These are phyloP conservation scores for Dendrobium nobile DNA, from an alignment of 106 monocot species.

Conservation along the genomic window DNA sequence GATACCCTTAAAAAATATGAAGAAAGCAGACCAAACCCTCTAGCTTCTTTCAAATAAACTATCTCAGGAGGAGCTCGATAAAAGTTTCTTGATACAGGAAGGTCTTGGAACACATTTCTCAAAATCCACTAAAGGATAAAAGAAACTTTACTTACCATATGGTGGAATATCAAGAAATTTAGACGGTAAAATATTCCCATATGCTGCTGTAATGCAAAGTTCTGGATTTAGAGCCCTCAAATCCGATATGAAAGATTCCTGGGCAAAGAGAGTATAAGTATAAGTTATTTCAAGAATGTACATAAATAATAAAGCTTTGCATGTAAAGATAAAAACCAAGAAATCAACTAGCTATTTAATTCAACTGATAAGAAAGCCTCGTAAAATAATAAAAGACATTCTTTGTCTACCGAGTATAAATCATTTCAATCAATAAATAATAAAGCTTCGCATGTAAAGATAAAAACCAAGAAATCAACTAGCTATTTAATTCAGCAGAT, in stretches of 20 bases:
- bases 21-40: background rate
- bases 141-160: conserved; percentile 45
- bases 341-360: background rate
- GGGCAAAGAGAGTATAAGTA: conserved; percentile 9
- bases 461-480: background rate
- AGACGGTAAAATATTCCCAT: conserved; percentile 87
- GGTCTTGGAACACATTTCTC: background rate
- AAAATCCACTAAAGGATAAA: background rate
- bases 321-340: conserved; percentile 2
- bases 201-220: conserved; percentile 86
- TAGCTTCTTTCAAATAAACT: background rate
- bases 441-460: background rate
- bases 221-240: conserved; percentile 68
- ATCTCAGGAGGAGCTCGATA: background rate
- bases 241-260: conserved; percentile 74
- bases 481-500: background rate
- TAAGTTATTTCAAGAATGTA: background rate
- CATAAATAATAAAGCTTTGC: background rate
- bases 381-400: no score
- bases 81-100: background rate
- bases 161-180: conserved; percentile 86
- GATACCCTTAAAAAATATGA: background rate
- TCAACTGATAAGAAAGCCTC: background rate
- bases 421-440: conserved; percentile 1
- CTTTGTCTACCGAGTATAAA: background rate